A percentile compares a stretch with the other conserved stretches of the same genome.
phyloP scores from a whole-genome alignment of 495 filamentous ascomycete genomes.

The Podospora sp. region DNA sequence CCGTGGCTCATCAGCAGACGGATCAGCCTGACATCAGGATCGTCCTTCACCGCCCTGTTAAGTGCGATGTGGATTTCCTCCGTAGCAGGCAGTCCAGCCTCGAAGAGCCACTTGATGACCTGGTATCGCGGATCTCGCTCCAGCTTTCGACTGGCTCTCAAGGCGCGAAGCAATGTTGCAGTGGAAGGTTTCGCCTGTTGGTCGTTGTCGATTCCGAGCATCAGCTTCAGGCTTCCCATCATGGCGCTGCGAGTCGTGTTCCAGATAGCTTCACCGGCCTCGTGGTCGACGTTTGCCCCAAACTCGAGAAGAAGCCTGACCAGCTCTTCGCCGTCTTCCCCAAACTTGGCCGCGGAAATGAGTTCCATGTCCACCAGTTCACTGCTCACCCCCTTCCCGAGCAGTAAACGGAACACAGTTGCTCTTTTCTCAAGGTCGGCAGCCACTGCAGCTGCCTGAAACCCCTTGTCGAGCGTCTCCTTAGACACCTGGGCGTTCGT shows the following conservation, averaged over 20 bases:
- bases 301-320: conserved; percentile 46
- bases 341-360: conserved; percentile 46
- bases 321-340: conserved; percentile 44
- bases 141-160: conserved; percentile 50
- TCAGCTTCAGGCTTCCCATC: conserved; percentile 46
- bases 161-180: conserved; percentile 42
- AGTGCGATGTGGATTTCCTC: conserved; percentile 45
- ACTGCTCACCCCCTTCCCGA: conserved; percentile 43
- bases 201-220: conserved; percentile 43
- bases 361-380: conserved; percentile 50
- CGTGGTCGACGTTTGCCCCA: conserved; percentile 49
- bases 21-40: conserved; percentile 46
- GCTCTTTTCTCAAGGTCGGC: conserved; percentile 43
- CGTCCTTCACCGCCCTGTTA: conserved; percentile 47
- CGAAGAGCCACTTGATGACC: conserved; percentile 48
- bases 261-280: conserved; percentile 51
- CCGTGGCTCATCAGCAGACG: conserved; percentile 43
- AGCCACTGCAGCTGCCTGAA: conserved; percentile 48
- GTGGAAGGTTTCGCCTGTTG: conserved; percentile 41
- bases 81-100: conserved; percentile 43
- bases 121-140: conserved; percentile 44
- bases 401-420: conserved; percentile 44
- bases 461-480: conserved; percentile 42
- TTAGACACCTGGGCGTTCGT: conserved; percentile 35
- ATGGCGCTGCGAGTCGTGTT: conserved; percentile 47